Evolutionary conservation across 1,284 basidiomycete species (phyloP).

Genomic region (Tilletia indica): DNA sequence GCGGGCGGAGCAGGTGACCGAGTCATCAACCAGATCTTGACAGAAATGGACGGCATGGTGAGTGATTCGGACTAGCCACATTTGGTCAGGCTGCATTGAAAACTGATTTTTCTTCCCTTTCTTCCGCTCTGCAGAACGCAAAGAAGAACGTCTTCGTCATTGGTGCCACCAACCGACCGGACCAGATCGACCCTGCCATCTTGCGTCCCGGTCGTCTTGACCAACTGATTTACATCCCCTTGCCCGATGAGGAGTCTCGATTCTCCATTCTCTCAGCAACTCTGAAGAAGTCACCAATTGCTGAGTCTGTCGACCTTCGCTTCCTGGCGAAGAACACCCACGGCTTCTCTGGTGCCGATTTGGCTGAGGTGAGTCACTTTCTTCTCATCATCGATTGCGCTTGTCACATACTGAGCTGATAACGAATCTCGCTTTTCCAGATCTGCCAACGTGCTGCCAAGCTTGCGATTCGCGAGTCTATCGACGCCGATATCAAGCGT

Average conservation of each 20-base stretch:
- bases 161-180: conserved; percentile 97
- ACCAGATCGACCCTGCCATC: conserved; percentile 94
- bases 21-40: conserved; percentile 90
- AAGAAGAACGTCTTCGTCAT: conserved; percentile 99
- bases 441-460: conserved; percentile 98
- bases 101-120: neutral
- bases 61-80: conserved; percentile 47
- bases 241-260: conserved; percentile 88
- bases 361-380: conserved; percentile 67
- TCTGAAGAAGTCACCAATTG: conserved; percentile 88
- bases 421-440: neutral
- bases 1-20: conserved; percentile 94
- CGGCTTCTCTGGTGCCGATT: conserved; percentile 98
- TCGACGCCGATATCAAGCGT: conserved; percentile 83
- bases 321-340: conserved; percentile 93
- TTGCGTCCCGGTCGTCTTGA: conserved; percentile 98
- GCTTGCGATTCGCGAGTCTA: conserved; percentile 89
- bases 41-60: conserved; percentile 97
- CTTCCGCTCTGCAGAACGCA: conserved; percentile 60
- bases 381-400: neutral
- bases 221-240: conserved; percentile 59
- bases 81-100: too few relatives aligned
- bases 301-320: conserved; percentile 76
- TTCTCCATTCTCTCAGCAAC: conserved; percentile 85
- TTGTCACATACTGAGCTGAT: neutral